Percentiles rank a stretch among this genome's conserved stretches.
phyloP scores from a whole-genome alignment of 306 rosid species.

The Macrotyloma uniflorum region DNA sequence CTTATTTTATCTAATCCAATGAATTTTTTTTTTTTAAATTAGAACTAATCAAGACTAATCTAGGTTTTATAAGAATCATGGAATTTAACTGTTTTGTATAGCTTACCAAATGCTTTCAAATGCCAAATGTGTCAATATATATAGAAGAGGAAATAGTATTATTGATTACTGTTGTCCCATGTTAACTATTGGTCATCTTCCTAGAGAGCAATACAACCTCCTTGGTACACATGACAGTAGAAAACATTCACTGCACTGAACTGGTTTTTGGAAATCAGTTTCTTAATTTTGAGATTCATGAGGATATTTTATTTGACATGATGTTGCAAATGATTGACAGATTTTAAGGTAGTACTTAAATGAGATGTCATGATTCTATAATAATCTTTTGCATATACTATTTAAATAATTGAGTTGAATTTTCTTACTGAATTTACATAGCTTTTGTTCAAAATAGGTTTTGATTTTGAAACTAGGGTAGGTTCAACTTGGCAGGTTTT shows the following conservation, averaged over 20 bases:
- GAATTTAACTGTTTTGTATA: neutral
- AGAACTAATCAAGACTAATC: neutral
- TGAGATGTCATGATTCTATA: no score
- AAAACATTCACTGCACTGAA: neutral
- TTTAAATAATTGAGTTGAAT: no score
- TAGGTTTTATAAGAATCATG: neutral
- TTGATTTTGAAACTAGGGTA: neutral
- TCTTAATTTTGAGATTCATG: neutral
- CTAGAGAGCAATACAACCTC: neutral
- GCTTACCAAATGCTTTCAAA: conserved; percentile 9
- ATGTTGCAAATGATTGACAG: no score
- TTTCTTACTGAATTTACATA: no score
- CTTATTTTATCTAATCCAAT: neutral
- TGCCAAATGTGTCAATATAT: conserved; percentile 3
- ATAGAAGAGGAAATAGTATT: conserved; percentile 4
- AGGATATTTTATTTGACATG: no score
- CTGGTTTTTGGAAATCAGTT: neutral
- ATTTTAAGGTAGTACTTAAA: no score
- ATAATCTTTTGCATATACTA: no score
- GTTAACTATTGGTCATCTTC: neutral
- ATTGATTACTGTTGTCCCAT: neutral
- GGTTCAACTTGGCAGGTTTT: neutral
- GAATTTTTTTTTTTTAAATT: no score
- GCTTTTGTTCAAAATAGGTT: neutral
- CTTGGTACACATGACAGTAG: neutral